Conservation (phyloP, 2,329 filamentous ascomycete species). For the Ophiostoma tasmaniense region DNA sequence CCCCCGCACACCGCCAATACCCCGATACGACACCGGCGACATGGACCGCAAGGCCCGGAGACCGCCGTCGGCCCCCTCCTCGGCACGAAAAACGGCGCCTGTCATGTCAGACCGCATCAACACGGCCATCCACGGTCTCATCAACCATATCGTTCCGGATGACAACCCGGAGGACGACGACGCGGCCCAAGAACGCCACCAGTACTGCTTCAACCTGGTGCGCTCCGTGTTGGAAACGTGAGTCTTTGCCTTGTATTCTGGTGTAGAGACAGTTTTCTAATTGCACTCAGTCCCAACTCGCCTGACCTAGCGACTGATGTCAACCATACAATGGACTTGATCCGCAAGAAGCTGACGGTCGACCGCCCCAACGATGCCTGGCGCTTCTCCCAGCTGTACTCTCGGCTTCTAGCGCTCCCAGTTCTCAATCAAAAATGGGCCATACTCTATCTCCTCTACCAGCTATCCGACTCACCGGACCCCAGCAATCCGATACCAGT, state of each 20-base stretch:
- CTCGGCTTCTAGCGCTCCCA: slow-evolving; percentile 77
- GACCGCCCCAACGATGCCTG: slow-evolving; percentile 71
- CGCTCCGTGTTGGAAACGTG: slow-evolving; percentile 46
- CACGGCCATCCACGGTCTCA: slow-evolving; percentile 69
- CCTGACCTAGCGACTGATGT: slow-evolving; percentile 58
- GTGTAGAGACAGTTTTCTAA: not conserved
- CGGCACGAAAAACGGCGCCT: slow-evolving; percentile 38
- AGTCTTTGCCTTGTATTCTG: slow-evolving; percentile 17
- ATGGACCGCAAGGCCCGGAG: slow-evolving; percentile 16
- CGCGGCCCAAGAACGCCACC: slow-evolving; percentile 59
- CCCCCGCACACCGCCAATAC: not conserved
- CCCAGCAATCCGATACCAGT: slow-evolving; percentile 43
- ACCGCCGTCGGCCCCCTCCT: slow-evolving; percentile 5
- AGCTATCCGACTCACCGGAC: slow-evolving; percentile 62
- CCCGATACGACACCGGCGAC: slow-evolving; percentile 9
- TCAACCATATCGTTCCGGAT: slow-evolving; percentile 63
- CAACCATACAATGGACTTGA: slow-evolving; percentile 86
- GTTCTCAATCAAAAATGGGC: slow-evolving; percentile 95
- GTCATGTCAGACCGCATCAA: slow-evolving; percentile 62
- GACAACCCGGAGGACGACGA: slow-evolving; percentile 59
- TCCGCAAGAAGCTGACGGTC: slow-evolving; percentile 78
- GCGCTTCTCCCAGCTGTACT: slow-evolving; percentile 84
- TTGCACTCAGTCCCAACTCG: slow-evolving; percentile 30
- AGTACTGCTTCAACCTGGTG: slow-evolving; percentile 48
- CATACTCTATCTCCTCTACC: slow-evolving; percentile 83